Evolutionary conservation across 1,139 yeast genomes (phyloP).

Genomic region (Yamadazyma songkhlaensis): DNA sequence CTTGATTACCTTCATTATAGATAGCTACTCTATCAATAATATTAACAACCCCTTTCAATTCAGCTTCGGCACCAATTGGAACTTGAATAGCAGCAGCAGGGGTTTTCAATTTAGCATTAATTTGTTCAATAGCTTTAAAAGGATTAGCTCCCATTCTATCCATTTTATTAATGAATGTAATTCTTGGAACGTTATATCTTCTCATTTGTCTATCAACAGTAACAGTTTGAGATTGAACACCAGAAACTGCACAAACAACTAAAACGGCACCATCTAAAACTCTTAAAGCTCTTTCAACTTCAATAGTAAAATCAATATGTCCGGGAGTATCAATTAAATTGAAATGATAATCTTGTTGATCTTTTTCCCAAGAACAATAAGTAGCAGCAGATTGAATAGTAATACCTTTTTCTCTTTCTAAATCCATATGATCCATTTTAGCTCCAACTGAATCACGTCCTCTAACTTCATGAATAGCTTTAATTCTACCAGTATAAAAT

Average conservation of each 20-base stretch:
- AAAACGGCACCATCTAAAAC: conserved; percentile 97
- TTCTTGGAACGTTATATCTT: conserved; percentile 93
- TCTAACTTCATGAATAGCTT: conserved; percentile 96
- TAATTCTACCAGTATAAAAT: conserved; percentile 94
- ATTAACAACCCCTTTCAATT: conserved; percentile 85
- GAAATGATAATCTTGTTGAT: conserved; percentile 68
- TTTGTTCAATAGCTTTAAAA: conserved; percentile 89
- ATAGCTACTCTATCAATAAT: conserved; percentile 83
- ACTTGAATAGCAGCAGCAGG: conserved; percentile 98
- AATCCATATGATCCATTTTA: conserved; percentile 91
- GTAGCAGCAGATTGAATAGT: conserved; percentile 99
- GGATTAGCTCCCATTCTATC: conserved; percentile 98
- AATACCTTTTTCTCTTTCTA: conserved; percentile 93
- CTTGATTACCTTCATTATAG: conserved; percentile 90
- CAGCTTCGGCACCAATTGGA: conserved; percentile 91
- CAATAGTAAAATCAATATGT: conserved; percentile 97
- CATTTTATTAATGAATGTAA: conserved; percentile 96
- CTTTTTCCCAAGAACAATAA: conserved; percentile 93
- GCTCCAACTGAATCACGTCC: conserved; percentile 99
- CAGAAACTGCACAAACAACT: conserved; percentile 97
- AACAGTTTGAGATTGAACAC: conserved; percentile 97
- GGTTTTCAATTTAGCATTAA: conserved; percentile 79
- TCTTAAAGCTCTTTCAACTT: conserved; percentile 95
- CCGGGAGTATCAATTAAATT: conserved; percentile 98
- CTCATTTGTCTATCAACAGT: conserved; percentile 99